Conservation (phyloP, 164 flowering plant species). For the Warburgia ugandensis region DNA sequence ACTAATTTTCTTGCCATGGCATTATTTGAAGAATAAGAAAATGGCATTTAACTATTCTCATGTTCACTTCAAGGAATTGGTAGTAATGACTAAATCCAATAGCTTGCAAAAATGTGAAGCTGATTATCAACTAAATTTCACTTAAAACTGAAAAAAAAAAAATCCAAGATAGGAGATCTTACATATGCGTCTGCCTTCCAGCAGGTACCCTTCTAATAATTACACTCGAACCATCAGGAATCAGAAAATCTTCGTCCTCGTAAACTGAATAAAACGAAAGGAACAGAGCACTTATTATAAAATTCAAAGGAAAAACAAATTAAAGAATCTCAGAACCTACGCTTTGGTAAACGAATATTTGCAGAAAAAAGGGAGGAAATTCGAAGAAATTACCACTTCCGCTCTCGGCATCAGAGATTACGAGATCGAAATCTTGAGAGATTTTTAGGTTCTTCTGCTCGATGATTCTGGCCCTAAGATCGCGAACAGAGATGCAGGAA, state of each 20-base stretch:
- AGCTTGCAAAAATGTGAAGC: too few species aligned
- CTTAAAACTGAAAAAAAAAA: too few species aligned
- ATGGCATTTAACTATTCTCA: too few species aligned
- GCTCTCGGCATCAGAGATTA: conserved; percentile 46
- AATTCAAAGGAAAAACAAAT: too few species aligned
- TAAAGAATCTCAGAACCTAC: too few species aligned
- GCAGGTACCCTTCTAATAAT: conserved; percentile 74
- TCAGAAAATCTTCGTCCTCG: conserved; percentile 30
- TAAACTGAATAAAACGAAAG: conserved; percentile 33
- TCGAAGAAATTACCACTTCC: conserved; percentile 38
- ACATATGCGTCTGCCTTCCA: conserved; percentile 25
- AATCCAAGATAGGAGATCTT: conserved; percentile 12
- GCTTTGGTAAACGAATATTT: not conserved
- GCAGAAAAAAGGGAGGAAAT: not conserved
- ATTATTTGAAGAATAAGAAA: too few species aligned
- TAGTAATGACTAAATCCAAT: too few species aligned
- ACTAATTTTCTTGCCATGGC: too few species aligned
- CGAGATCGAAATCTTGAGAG: conserved; percentile 49
- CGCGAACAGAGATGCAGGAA: conserved; percentile 45
- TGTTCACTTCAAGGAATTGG: too few species aligned
- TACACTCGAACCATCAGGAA: conserved; percentile 54
- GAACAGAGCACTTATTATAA: too few species aligned
- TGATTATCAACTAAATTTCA: too few species aligned
- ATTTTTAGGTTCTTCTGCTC: conserved; percentile 35
- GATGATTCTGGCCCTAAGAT: conserved; percentile 41